Evolutionary conservation across 257 asterid genomes (phyloP).

Genomic region (Henckelia pumila): DNA sequence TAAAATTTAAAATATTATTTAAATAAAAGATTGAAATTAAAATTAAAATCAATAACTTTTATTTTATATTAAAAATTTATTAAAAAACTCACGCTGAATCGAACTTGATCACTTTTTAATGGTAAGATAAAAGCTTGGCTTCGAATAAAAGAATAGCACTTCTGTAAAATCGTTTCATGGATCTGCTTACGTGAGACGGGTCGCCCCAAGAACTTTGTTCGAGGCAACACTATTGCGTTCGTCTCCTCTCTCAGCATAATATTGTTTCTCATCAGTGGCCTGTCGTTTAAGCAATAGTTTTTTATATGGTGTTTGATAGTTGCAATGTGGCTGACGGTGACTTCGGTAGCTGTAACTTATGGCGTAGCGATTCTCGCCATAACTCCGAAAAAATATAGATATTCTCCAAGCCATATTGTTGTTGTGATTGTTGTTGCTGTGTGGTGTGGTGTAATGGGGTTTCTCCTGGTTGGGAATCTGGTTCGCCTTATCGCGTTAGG

Average conservation of each 20-base stretch:
- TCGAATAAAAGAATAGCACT: no score
- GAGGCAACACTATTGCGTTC: constrained; percentile 43
- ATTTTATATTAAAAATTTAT: no score
- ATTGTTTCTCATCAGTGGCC: constrained; percentile 50
- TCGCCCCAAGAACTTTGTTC: constrained; percentile 30
- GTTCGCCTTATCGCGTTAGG: constrained; percentile 30
- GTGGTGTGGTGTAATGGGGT: constrained; percentile 44
- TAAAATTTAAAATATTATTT: no score
- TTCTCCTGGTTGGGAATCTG: constrained; percentile 42
- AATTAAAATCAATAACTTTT: no score
- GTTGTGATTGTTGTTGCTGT: constrained; percentile 21
- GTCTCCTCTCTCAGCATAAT: constrained; percentile 54
- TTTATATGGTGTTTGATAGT: constrained; percentile 53
- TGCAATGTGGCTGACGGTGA: constrained; percentile 49
- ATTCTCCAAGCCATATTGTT: constrained; percentile 25
- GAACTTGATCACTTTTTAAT: no score
- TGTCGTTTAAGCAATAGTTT: constrained; percentile 38
- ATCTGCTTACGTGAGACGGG: no score
- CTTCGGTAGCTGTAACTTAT: constrained; percentile 39
- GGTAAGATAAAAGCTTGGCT: no score
- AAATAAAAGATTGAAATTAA: no score
- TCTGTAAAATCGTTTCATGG: no score
- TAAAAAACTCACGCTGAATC: no score
- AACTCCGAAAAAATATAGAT: constrained; percentile 30
- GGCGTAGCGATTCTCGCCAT: constrained; percentile 33